These are phyloP conservation scores for Apiotrichum brassicae DNA, from an alignment of 1,284 basidiomycete genomes.

Conservation along the genomic window DNA sequence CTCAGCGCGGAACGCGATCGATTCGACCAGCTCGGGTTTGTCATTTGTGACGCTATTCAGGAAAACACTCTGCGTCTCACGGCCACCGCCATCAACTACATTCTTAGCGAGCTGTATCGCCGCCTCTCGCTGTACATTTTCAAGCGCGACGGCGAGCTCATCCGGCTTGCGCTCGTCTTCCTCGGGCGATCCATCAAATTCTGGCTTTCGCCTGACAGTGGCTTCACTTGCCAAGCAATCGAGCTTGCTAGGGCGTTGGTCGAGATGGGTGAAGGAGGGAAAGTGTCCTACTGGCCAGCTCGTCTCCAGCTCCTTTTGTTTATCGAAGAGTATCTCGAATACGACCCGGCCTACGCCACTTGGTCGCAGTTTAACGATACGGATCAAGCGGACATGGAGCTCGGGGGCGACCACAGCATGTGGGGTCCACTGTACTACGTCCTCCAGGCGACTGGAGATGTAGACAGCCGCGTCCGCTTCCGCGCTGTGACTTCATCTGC, in stretches of 20 bases:
- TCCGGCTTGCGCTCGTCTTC: conserved; percentile 57
- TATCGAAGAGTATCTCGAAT: conserved; percentile 58
- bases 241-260: conserved; percentile 56
- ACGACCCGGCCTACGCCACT: conserved; percentile 51
- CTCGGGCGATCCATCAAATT: conserved; percentile 59
- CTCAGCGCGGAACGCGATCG: conserved; percentile 52
- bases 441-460: conserved; percentile 59
- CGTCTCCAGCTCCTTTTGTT: conserved; percentile 63
- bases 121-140: conserved; percentile 58
- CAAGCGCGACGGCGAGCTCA: conserved; percentile 54
- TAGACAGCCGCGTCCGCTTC: conserved; percentile 80
- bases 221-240: conserved; percentile 51
- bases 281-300: conserved; percentile 59
- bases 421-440: conserved; percentile 43
- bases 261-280: conserved; percentile 48
- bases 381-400: conserved; percentile 24
- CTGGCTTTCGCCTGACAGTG: conserved; percentile 55
- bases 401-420: conserved; percentile 9
- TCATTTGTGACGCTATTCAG: conserved; percentile 56
- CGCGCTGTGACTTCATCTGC: conserved; percentile 62
- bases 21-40: conserved; percentile 56
- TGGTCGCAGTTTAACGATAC: conserved; percentile 28
- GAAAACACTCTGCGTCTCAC: conserved; percentile 56
- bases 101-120: conserved; percentile 55
- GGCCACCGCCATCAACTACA: conserved; percentile 51